Percentiles rank a stretch among this genome's conserved stretches.
phyloP scores from a whole-genome alignment of 352 stramenopile genomes.

The Phytophthora brassicae region DNA sequence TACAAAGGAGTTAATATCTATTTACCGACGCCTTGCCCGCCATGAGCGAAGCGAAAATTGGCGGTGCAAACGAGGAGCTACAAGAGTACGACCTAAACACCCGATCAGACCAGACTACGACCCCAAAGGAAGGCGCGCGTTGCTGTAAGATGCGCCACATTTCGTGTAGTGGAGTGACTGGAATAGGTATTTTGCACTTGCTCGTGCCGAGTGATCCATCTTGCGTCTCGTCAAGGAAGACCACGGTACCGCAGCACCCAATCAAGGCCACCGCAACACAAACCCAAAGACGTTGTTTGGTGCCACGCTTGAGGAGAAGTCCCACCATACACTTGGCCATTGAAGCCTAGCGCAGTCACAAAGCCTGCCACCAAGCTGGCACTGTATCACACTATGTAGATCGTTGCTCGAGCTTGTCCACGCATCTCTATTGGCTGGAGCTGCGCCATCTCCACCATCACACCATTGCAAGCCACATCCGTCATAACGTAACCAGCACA shows the following conservation, averaged over 20 bases:
- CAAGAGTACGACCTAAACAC: too few species aligned
- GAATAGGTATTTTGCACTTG: conserved; percentile 16
- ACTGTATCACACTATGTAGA: conserved; percentile 68
- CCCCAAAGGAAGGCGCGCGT: too few species aligned
- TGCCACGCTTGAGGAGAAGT: conserved; percentile 55
- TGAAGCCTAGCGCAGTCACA: conserved; percentile 61
- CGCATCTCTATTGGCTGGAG: conserved; percentile 65
- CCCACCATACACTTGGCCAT: conserved; percentile 61
- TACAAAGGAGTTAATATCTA: too few species aligned
- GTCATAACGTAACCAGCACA: conserved; percentile 69
- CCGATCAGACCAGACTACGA: too few species aligned
- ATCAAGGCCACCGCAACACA: conserved; percentile 45
- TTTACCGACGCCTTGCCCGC: too few species aligned
- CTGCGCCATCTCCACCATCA: conserved; percentile 75
- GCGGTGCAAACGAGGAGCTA: too few species aligned
- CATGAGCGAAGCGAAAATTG: too few species aligned
- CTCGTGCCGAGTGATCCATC: conserved; percentile 19
- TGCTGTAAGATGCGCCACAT: conserved; percentile 77
- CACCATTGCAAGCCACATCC: conserved; percentile 62
- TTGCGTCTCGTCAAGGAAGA: conserved; percentile 53
- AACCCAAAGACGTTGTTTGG: conserved; percentile 61
- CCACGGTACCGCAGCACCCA: conserved; percentile 36
- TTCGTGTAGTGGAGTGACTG: conserved; percentile 41
- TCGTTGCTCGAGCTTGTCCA: conserved; percentile 59
- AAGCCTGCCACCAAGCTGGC: conserved; percentile 45